Percentiles rank a stretch among this genome's conserved stretches.
phyloP scores from a whole-genome alignment of 176 grass and related monocot species.

The Carex kokanica region DNA sequence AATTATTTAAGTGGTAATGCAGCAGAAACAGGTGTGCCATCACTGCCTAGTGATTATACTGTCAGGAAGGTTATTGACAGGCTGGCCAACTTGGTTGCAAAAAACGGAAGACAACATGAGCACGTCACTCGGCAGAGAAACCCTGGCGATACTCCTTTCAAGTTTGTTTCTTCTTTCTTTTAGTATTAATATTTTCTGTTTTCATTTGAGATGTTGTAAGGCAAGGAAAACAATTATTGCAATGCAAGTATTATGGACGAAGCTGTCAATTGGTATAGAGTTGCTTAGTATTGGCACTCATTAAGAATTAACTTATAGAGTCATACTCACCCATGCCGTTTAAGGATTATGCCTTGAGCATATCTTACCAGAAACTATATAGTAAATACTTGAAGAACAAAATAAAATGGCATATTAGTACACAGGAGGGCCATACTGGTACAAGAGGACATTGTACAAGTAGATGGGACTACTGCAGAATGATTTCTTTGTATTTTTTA shows the following conservation, averaged over 20 bases:
- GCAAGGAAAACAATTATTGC: neutral
- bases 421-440: neutral
- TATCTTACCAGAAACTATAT: neutral
- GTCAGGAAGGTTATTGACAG: slow-evolving; percentile 90
- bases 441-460: neutral
- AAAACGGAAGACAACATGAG: slow-evolving; percentile 93
- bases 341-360: neutral
- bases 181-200: slow-evolving; percentile 4
- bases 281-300: neutral
- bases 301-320: neutral
- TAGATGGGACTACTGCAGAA: neutral
- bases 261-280: neutral
- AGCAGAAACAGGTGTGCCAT: slow-evolving; percentile 43
- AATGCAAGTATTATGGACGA: neutral
- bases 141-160: slow-evolving; percentile 94
- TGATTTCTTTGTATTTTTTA: neutral
- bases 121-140: slow-evolving; percentile 88
- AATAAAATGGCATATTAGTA: neutral
- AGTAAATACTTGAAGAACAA: neutral
- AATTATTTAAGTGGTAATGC: slow-evolving; percentile 99
- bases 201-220: neutral
- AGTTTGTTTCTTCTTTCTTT: slow-evolving; percentile 46
- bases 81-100: slow-evolving; percentile 89
- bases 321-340: neutral
- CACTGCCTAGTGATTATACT: slow-evolving; percentile 78